Evolutionary conservation across 2,329 filamentous ascomycete species (phyloP).

Genomic region (Aspergillus texensis): DNA sequence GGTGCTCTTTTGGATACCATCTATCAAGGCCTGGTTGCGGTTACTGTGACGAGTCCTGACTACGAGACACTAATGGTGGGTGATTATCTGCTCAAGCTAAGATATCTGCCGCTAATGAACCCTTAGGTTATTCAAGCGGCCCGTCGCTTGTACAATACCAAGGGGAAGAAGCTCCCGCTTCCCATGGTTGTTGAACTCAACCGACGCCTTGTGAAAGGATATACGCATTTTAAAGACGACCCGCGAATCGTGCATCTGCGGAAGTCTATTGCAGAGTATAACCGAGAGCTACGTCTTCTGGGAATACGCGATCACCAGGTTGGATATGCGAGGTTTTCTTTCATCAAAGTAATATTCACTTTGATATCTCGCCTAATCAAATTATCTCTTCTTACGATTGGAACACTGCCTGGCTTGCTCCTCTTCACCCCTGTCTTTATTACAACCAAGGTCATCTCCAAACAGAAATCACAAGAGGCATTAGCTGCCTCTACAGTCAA

Average conservation of each 20-base stretch:
- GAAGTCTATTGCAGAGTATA: slow-evolving; percentile 79
- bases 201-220: slow-evolving; percentile 84
- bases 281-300: slow-evolving; percentile 80
- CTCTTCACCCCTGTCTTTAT: slow-evolving; percentile 90
- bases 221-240: slow-evolving; percentile 89
- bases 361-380: slow-evolving; percentile 81
- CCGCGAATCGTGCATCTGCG: slow-evolving; percentile 77
- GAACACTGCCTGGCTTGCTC: slow-evolving; percentile 81
- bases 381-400: slow-evolving; percentile 73
- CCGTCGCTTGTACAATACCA: slow-evolving; percentile 88
- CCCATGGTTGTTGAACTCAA: slow-evolving; percentile 95
- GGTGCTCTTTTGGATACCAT: slow-evolving; percentile 82
- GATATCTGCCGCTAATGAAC: slow-evolving; percentile 31
- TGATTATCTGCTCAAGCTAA: slow-evolving; percentile 8
- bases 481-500: slow-evolving; percentile 86
- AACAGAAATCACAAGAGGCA: slow-evolving; percentile 79
- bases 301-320: slow-evolving; percentile 94
- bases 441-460: slow-evolving; percentile 78
- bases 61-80: slow-evolving; percentile 89
- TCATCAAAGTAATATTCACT: slow-evolving; percentile 72
- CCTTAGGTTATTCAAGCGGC: slow-evolving; percentile 82
- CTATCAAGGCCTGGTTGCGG: slow-evolving; percentile 79
- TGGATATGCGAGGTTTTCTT: slow-evolving; percentile 82
- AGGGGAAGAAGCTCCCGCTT: slow-evolving; percentile 88
- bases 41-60: slow-evolving; percentile 89